A percentile compares a stretch with the other conserved stretches of the same genome.
Evolutionary conservation across 1,284 basidiomycete species (phyloP).

Genomic region (Apiotrichum mycotoxinovorans): DNA sequence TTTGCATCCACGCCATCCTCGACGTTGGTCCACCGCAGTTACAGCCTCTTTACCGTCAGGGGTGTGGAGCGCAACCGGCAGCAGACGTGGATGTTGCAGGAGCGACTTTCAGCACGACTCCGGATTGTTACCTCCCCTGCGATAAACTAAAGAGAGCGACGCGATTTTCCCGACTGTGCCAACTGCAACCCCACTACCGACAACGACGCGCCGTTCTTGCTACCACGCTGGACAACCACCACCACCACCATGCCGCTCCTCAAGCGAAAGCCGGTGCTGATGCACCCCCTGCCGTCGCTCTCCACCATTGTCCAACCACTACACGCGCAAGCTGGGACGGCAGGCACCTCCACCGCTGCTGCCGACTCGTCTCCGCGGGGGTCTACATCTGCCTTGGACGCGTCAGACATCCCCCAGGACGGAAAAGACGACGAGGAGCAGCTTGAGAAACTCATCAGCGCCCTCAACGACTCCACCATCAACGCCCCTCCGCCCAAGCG

Average conservation of each 20-base stretch:
- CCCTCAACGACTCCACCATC: constrained; percentile 20
- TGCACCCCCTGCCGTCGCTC: constrained; percentile 55
- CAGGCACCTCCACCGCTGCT: constrained; percentile 5
- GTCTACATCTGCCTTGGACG: constrained; percentile 1
- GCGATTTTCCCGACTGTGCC: neutral
- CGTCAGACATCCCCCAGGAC: constrained; percentile 30
- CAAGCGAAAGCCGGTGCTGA: constrained; percentile 83
- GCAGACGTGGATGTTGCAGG: neutral
- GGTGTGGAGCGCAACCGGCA: neutral
- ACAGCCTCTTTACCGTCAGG: neutral
- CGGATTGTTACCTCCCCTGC: constrained; percentile 1
- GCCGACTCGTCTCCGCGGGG: constrained; percentile 1
- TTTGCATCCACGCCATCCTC: neutral
- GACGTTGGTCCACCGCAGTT: neutral
- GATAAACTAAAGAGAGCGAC: neutral
- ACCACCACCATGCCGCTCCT: constrained; percentile 71
- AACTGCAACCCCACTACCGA: neutral
- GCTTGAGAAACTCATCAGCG: constrained; percentile 32
- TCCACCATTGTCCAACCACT: constrained; percentile 21
- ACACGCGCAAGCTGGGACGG: neutral
- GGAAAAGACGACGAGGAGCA: constrained; percentile 42
- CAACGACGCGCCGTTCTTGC: neutral
- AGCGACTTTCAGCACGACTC: neutral
- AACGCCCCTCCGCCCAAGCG: constrained; percentile 2
- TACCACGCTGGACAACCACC: neutral